Conservation (phyloP, 495 filamentous ascomycete genomes). For the Achaetomiella virescens region DNA sequence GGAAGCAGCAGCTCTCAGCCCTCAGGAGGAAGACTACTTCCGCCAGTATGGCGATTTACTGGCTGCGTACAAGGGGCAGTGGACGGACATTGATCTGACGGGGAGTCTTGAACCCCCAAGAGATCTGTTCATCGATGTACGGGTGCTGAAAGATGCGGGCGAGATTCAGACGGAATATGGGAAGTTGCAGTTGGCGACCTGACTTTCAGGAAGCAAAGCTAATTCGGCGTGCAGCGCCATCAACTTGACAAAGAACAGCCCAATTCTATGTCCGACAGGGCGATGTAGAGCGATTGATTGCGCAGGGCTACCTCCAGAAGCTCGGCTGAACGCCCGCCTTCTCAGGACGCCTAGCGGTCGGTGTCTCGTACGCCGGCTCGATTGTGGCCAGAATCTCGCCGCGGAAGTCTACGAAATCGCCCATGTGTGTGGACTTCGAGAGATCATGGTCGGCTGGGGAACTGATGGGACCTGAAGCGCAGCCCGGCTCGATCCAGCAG, state of each 20-base stretch:
- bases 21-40: constrained; percentile 96
- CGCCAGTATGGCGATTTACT: constrained; percentile 86
- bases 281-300: constrained; percentile 91
- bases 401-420: too few species aligned
- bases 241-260: constrained; percentile 93
- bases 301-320: constrained; percentile 94
- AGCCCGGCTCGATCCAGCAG: not conserved
- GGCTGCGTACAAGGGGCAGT: constrained; percentile 94
- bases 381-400: not conserved
- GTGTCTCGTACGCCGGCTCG: not conserved
- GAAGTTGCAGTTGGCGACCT: constrained; percentile 36
- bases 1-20: constrained; percentile 75
- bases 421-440: too few species aligned
- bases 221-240: constrained; percentile 61
- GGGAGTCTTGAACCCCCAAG: constrained; percentile 89
- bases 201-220: constrained; percentile 9
- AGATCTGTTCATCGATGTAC: constrained; percentile 96
- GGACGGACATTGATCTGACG: constrained; percentile 96
- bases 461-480: too few species aligned
- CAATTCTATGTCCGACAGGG: constrained; percentile 96
- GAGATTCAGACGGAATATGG: constrained; percentile 99
- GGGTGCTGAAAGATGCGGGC: constrained; percentile 93
- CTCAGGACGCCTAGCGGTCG: not conserved
- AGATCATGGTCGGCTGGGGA: too few species aligned
- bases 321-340: constrained; percentile 43